A percentile compares a stretch with the other conserved stretches of the same genome.
Evolutionary conservation across 805 yeast species (phyloP).

Genomic region (Starmerella asiatica): DNA sequence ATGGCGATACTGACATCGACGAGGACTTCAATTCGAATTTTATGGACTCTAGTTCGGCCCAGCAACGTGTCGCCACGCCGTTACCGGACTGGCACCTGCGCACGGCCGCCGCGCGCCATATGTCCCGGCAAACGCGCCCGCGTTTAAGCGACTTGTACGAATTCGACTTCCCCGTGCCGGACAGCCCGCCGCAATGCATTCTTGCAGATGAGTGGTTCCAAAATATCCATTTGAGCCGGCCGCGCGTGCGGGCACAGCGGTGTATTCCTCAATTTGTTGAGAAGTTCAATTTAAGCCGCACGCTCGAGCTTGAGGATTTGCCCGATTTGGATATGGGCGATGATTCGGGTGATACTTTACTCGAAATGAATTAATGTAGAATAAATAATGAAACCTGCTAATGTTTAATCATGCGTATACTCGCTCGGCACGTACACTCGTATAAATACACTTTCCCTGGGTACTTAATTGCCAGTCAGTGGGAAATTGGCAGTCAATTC

Average conservation of each 20-base stretch:
- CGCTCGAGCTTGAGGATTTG: slow-evolving; percentile 3
- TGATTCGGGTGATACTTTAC: too few species aligned
- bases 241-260: not conserved
- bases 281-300: not conserved
- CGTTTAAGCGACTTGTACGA: not conserved
- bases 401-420: too few species aligned
- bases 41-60: too few species aligned
- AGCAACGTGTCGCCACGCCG: not conserved
- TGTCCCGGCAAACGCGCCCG: not conserved
- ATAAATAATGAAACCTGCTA: too few species aligned
- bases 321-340: slow-evolving; percentile 8
- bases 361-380: too few species aligned
- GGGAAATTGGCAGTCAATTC: too few species aligned
- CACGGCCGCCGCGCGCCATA: not conserved
- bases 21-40: slow-evolving; percentile 3
- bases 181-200: not conserved
- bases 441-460: too few species aligned
- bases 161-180: slow-evolving; percentile 1
- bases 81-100: not conserved
- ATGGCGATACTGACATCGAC: not conserved
- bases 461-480: too few species aligned
- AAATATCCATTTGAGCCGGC: not conserved
- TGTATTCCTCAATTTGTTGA: slow-evolving; percentile 1
- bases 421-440: too few species aligned
- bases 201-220: slow-evolving; percentile 1